phyloP scores from a whole-genome alignment of 2,329 filamentous ascomycete species.

The Onygenales sp. region DNA sequence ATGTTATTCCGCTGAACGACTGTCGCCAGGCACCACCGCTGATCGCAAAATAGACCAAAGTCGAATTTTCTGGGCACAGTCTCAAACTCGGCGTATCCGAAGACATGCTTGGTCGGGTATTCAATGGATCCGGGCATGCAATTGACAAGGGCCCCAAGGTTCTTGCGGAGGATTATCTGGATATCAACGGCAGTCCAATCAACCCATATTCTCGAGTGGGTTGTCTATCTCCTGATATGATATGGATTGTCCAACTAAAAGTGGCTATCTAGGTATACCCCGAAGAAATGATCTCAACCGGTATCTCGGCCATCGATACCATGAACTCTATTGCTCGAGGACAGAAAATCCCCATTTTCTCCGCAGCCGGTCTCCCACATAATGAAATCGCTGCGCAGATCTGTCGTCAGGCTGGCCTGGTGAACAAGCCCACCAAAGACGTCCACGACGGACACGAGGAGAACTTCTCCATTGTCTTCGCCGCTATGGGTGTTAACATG shows the following conservation, averaged over 20 bases:
- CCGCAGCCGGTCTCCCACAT: constrained; percentile 92
- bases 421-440: constrained; percentile 86
- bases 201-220: constrained; percentile 93
- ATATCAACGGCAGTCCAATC: constrained; percentile 98
- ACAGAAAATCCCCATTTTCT: constrained; percentile 99
- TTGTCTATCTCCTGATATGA: constrained; percentile 7
- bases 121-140: constrained; percentile 92
- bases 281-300: constrained; percentile 99
- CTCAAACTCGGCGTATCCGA: constrained; percentile 98
- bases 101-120: constrained; percentile 98
- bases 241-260: constrained; percentile 9
- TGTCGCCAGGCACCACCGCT: not conserved
- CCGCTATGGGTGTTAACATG: constrained; percentile 99
- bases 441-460: constrained; percentile 95
- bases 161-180: constrained; percentile 91
- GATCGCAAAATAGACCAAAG: constrained; percentile 60
- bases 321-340: constrained; percentile 98
- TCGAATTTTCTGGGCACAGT: constrained; percentile 94
- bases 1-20: constrained; percentile 15
- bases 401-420: constrained; percentile 90
- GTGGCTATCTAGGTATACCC: constrained; percentile 65
- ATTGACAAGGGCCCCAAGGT: constrained; percentile 99
- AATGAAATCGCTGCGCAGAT: constrained; percentile 99
- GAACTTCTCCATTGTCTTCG: constrained; percentile 99
- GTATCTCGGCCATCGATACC: constrained; percentile 97